Conservation (phyloP, 139 green algal genomes). For the Pedinophyceae sp. region DNA sequence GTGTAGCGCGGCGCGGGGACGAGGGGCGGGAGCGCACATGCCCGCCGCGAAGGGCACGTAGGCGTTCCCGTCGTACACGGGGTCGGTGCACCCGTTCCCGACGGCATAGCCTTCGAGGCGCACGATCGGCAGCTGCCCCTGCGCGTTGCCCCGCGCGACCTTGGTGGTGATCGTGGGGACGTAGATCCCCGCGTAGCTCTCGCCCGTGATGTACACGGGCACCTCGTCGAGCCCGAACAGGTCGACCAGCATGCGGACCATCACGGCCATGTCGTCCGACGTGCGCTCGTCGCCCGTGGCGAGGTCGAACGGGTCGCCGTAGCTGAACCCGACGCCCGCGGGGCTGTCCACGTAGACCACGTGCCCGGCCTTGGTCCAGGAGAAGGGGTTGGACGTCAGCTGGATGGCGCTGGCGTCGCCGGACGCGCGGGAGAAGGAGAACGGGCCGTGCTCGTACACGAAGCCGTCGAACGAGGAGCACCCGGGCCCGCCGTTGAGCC, state of each 20-base stretch:
- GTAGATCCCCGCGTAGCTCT: slow-evolving; percentile 54
- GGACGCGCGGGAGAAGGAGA: slow-evolving; percentile 14
- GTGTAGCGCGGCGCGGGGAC: neutral
- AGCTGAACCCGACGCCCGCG: slow-evolving; percentile 4
- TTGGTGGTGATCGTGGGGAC: slow-evolving; percentile 25
- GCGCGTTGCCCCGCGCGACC: neutral
- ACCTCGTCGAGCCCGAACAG: neutral
- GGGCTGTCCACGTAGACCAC: slow-evolving; percentile 5
- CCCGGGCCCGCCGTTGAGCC: slow-evolving; percentile 29
- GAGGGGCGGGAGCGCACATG: too few relatives aligned
- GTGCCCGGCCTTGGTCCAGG: slow-evolving; percentile 27
- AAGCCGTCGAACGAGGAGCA: slow-evolving; percentile 38
- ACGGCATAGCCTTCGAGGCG: slow-evolving; percentile 41
- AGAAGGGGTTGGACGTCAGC: slow-evolving; percentile 25
- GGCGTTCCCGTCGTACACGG: slow-evolving; percentile 41
- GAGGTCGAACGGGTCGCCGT: neutral
- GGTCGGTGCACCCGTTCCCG: slow-evolving; percentile 58
- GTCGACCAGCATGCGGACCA: neutral
- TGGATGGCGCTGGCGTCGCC: neutral
- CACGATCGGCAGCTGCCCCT: neutral
- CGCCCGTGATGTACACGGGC: slow-evolving; percentile 16
- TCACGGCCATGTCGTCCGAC: neutral
- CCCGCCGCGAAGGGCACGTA: slow-evolving; percentile 40
- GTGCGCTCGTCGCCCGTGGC: neutral
- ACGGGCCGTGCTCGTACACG: slow-evolving; percentile 40